These are phyloP conservation scores for Collybia sordida DNA, from an alignment of 768 basidiomycete genomes.

Conservation along the genomic window DNA sequence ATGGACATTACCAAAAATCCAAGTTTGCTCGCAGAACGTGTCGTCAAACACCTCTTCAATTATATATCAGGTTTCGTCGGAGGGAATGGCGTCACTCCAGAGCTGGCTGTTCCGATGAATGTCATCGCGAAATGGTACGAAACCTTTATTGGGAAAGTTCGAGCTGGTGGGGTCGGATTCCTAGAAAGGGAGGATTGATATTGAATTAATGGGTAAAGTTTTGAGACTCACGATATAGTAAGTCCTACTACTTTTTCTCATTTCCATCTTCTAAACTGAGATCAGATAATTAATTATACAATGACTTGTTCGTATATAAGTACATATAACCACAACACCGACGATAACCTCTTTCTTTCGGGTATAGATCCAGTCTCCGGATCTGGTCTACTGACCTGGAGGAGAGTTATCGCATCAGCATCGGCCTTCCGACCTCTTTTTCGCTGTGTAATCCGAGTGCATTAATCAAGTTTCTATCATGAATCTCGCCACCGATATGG, in stretches of 20 bases:
- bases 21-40: constrained; percentile 59
- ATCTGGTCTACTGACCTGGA: too few species aligned
- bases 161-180: constrained; percentile 58
- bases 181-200: constrained; percentile 48
- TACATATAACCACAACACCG: too few species aligned
- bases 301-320: too few species aligned
- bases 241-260: neutral
- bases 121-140: constrained; percentile 74
- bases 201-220: neutral
- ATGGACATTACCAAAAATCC: constrained; percentile 40
- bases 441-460: too few species aligned
- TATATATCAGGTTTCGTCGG: constrained; percentile 68
- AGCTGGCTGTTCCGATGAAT: constrained; percentile 60
- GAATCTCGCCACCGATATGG: too few species aligned
- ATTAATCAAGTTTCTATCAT: too few species aligned
- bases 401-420: too few species aligned
- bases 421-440: too few species aligned
- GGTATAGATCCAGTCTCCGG: too few species aligned
- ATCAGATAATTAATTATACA: too few species aligned
- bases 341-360: too few species aligned
- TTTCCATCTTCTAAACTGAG: neutral
- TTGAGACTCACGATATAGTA: too few species aligned
- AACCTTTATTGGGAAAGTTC: constrained; percentile 57
- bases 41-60: constrained; percentile 75
- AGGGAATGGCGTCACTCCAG: constrained; percentile 38